Evolutionary conservation across 352 stramenopile genomes (phyloP).

Genomic region (Pythium angustatum): DNA sequence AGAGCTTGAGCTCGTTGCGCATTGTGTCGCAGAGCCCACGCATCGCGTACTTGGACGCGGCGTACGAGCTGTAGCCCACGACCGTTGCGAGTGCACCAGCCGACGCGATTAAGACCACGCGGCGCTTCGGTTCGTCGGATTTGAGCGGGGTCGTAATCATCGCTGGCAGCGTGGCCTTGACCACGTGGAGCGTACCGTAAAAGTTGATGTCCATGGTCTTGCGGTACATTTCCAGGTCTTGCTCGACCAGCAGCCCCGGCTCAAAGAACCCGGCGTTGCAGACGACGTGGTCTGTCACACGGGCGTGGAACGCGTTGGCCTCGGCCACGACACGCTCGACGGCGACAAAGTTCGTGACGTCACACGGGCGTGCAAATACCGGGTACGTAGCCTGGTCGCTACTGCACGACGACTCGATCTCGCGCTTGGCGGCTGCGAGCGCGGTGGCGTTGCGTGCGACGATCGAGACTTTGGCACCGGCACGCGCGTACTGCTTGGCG

Average conservation of each 20-base stretch:
- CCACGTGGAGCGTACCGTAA: slow-evolving; percentile 48
- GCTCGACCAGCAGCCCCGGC: slow-evolving; percentile 50
- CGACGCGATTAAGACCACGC: slow-evolving; percentile 59
- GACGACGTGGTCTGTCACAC: slow-evolving; percentile 58
- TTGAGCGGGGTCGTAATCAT: slow-evolving; percentile 44
- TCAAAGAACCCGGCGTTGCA: slow-evolving; percentile 35
- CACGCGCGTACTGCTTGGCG: slow-evolving; percentile 52
- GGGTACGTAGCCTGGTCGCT: slow-evolving; percentile 38
- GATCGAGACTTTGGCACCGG: slow-evolving; percentile 49
- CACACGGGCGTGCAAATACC: slow-evolving; percentile 43
- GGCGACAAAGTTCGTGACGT: slow-evolving; percentile 40
- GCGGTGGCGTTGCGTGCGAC: slow-evolving; percentile 36
- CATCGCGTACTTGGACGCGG: slow-evolving; percentile 89
- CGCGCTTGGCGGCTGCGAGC: slow-evolving; percentile 21
- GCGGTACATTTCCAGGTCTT: slow-evolving; percentile 41
- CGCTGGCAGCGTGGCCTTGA: slow-evolving; percentile 52
- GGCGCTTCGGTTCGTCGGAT: slow-evolving; percentile 27
- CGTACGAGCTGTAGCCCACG: slow-evolving; percentile 89
- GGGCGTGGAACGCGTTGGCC: slow-evolving; percentile 53
- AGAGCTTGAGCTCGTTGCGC: slow-evolving; percentile 62
- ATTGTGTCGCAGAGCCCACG: slow-evolving; percentile 90
- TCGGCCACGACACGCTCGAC: slow-evolving; percentile 40
- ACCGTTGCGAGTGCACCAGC: slow-evolving; percentile 49
- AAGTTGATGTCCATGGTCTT: slow-evolving; percentile 59
- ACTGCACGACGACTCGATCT: slow-evolving; percentile 10